Percentiles rank a stretch among this genome's conserved stretches.
Conservation (phyloP, 352 stramenopile genomes). For the Thraustochytrium striatum region DNA sequence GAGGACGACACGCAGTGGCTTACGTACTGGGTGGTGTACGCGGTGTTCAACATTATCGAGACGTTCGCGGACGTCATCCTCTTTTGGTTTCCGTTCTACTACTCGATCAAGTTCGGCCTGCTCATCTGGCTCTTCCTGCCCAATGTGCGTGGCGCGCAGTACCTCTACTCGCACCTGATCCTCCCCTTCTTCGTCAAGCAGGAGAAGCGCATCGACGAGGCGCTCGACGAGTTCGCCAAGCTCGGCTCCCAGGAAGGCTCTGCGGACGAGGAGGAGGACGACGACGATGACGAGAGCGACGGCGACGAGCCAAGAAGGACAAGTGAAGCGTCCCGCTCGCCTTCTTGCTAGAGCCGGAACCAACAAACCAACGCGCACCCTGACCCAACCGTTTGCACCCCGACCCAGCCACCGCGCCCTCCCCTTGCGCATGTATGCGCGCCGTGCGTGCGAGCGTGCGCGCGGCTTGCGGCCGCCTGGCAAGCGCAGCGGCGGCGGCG, state of each 20-base stretch:
- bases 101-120: constrained; percentile 94
- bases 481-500: too few species aligned
- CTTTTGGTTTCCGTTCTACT: constrained; percentile 97
- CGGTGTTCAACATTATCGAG: constrained; percentile 93
- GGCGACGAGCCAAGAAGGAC: too few species aligned
- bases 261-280: constrained; percentile 1
- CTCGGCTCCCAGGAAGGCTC: background rate
- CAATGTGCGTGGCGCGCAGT: constrained; percentile 87
- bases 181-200: constrained; percentile 60
- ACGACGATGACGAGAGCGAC: background rate
- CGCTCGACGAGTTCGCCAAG: background rate
- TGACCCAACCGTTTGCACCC: too few species aligned
- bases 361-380: too few species aligned
- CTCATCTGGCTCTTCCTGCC: constrained; percentile 94
- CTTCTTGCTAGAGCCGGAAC: too few species aligned
- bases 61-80: constrained; percentile 91
- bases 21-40: constrained; percentile 97
- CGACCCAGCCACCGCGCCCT: too few species aligned
- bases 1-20: constrained; percentile 77
- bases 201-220: constrained; percentile 28
- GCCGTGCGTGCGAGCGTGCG: too few species aligned
- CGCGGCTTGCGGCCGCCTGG: too few species aligned
- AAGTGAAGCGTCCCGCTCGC: too few species aligned
- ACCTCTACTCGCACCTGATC: constrained; percentile 90
- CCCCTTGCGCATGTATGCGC: too few species aligned